Conservation (phyloP, 768 basidiomycete genomes). For the Kwoniella europaea region DNA sequence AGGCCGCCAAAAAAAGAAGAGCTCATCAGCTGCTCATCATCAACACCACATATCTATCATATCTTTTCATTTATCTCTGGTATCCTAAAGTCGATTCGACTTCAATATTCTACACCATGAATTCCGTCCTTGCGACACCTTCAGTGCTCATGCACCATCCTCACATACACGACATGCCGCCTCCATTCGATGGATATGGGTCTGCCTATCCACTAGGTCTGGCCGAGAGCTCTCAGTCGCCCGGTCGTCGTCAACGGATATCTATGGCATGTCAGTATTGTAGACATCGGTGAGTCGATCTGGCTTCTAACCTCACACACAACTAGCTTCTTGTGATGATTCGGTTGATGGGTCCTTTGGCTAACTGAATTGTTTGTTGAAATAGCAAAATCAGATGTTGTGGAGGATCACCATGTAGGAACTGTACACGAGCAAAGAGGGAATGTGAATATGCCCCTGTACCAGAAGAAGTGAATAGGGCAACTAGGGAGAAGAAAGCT, state of each 20-base stretch:
- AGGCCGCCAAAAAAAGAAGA: not conserved
- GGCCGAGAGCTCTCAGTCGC: constrained; percentile 27
- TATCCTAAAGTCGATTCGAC: not conserved
- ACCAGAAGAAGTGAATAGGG: constrained; percentile 54
- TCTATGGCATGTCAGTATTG: constrained; percentile 55
- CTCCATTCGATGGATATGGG: constrained; percentile 31
- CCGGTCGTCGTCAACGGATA: constrained; percentile 41
- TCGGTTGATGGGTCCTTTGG: not conserved
- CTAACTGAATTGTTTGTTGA: not conserved
- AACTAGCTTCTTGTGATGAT: not conserved
- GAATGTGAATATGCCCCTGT: constrained; percentile 52
- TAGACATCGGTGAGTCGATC: constrained; percentile 45
- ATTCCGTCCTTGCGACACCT: constrained; percentile 25
- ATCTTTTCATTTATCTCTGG: not conserved
- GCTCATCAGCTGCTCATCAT: too few species aligned
- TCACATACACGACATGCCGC: constrained; percentile 21
- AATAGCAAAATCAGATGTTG: constrained; percentile 51
- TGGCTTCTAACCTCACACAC: not conserved
- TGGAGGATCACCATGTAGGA: constrained; percentile 47
- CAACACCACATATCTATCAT: not conserved
- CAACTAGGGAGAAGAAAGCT: constrained; percentile 52
- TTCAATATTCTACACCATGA: constrained; percentile 26
- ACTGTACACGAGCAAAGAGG: constrained; percentile 48
- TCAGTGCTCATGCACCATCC: constrained; percentile 38
- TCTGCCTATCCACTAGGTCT: constrained; percentile 16